Base-by-base conservation (phyloP, 495 filamentous ascomycete species). In the Penicillium longicatenatum region DNA sequence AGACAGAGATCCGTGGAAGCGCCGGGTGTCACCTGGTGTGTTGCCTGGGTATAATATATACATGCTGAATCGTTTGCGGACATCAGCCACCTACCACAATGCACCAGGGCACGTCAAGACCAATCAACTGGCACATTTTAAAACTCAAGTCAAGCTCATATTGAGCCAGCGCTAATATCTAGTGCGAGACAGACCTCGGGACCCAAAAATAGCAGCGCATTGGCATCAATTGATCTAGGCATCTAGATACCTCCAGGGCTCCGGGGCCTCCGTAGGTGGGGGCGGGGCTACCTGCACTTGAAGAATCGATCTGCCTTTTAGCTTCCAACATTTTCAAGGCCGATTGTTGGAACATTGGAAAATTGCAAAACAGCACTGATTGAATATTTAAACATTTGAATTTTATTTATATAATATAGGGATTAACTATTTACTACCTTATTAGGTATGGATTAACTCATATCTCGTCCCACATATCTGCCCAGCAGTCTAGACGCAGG, bases 401-500 rank as follows among this genome's bases (percentile, higher is more conserved):
- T 4, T 35, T 35, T 35, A 35, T 35, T 48, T n/a, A 29, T n/a
- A 30, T 48, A 46, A 24, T 48, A 30, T 48, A n/a, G 24, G 37
- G 1, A 39, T 39, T 30, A 48, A 48, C 45, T 48, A 48, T 30
- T 26, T 48, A 48, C 24, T 45, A 22, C 42, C 21, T 9, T 4
- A 17, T 17, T 43, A 48, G 45, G 24, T 4, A 48, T 48, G 29
- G 31, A 51, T 42, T 42, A 49, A 46, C 42, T 55, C 53, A 26
- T 55, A 42, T 33, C 44, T 55, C 53, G 44, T 55, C 52, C 31
- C 53, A 47, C 53, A 41, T 55, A 37, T 47, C 53, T 55, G 53
- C 53, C 37, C 53, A 48, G 53, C 53, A 55, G 53, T 49, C 43
- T 26, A 55, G 31, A 55, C 53, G 43, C 53, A 47, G 45, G 43